Base-by-base conservation (phyloP, 2,329 filamentous ascomycete species). In the Diaporthe citrichinensis region DNA sequence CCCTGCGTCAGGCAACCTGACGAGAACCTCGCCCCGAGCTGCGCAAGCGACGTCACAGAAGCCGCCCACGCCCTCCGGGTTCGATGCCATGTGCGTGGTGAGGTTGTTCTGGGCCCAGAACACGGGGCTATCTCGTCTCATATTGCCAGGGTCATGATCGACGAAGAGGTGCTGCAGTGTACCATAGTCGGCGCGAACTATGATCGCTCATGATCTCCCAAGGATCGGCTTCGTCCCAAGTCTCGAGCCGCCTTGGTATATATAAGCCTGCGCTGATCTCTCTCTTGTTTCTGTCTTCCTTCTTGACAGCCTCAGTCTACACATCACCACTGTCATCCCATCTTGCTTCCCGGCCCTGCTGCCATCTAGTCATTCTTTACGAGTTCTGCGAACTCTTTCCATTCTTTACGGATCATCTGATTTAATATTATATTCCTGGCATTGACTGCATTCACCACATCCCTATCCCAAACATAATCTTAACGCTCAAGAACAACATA, bases 331-430 rank as follows among this genome's bases (percentile, higher is more conserved):
- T 55, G 65, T 55, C 65, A 55, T 55, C 44, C 46, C 39, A 20
- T 53, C n/a, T 71, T 23, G 59, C 44, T 14, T 23, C 17, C n/a
- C 51, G 15, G 28, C 49, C 15, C 25, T 12, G 53, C 49, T 34
- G 36, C 51, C 41, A 44, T 51, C 71, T 57, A 55, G 71, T 53
- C 71, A 61, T 65, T 71, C 71, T 51, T 74, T 76, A 46, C 71
- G 62, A 74, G 62, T 62, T 74, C 62, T 71, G 74, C 71, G 74
- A 74, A 62, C 55, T 74, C 71, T 74, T 62, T 71, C 55, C 74
- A 69, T 53, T 74, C 41, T 31, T 71, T 74, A 53, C 20, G 3
- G 10, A 51, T 28, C 53, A 74, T 53, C 44, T 36, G 31, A 25
- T 71, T 61, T 39, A n/a, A 61, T 49, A 59, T 23, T 44, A 5